Evolutionary conservation across 2,329 filamentous ascomycete species (phyloP).

Genomic region (Cordyceps farinosa): DNA sequence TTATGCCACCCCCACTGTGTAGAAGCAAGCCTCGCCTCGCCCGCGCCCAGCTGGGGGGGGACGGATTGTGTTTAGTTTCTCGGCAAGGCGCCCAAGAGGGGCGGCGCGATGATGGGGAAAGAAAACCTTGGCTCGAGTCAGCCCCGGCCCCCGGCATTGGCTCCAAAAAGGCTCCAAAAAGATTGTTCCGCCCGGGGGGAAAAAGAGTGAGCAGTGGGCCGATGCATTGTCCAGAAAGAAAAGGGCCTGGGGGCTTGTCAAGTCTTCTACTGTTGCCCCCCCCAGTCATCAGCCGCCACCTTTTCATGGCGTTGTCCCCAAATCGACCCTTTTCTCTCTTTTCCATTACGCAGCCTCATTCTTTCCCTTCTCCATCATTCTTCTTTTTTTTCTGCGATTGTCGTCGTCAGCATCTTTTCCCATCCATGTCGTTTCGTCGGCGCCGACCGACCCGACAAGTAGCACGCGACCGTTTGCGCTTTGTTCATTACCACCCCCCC

Average conservation of each 20-base stretch:
- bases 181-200: too few species aligned
- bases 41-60: too few species aligned
- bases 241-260: not conserved
- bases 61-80: too few species aligned
- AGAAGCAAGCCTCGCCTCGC: too few species aligned
- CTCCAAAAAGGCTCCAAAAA: too few species aligned
- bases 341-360: not conserved
- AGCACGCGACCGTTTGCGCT: not conserved
- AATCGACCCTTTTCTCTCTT: not conserved
- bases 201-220: not conserved
- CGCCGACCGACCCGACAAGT: not conserved
- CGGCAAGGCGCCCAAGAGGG: too few species aligned
- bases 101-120: too few species aligned
- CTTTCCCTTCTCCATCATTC: not conserved
- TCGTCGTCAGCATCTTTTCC: not conserved
- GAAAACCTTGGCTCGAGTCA: too few species aligned
- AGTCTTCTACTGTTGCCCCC: not conserved
- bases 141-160: too few species aligned
- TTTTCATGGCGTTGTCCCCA: slow-evolving; percentile 7
- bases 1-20: too few species aligned
- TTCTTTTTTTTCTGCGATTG: not conserved
- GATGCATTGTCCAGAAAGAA: not conserved
- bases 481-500: not conserved
- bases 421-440: not conserved
- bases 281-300: slow-evolving; percentile 15